Percentiles rank a stretch among this genome's conserved stretches.
phyloP scores from a whole-genome alignment of 306 rosid species.

The Corylus avellana region DNA sequence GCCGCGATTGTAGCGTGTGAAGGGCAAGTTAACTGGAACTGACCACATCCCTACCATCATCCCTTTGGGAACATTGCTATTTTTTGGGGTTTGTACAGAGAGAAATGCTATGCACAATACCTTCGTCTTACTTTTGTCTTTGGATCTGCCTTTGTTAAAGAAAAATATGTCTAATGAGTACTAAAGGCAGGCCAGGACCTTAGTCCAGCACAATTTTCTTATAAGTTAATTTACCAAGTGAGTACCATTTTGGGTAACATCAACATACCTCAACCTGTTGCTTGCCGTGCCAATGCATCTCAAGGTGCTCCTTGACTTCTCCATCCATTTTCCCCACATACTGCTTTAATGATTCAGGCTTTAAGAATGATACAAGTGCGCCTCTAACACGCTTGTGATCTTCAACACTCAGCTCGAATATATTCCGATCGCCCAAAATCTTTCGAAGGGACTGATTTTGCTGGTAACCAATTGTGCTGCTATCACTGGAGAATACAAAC shows the following conservation, averaged over 20 bases:
- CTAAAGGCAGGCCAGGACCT: too few species aligned
- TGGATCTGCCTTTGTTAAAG: too few species aligned
- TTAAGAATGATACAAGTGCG: slow-evolving; percentile 50
- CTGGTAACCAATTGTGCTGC: slow-evolving; percentile 27
- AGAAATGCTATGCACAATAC: too few species aligned
- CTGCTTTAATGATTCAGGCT: slow-evolving; percentile 45
- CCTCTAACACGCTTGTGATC: slow-evolving; percentile 48
- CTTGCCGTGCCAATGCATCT: slow-evolving; percentile 44
- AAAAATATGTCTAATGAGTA: too few species aligned
- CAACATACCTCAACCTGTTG: slow-evolving; percentile 35
- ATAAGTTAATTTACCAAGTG: too few species aligned
- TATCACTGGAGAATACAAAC: slow-evolving; percentile 44
- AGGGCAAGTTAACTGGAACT: slow-evolving; percentile 43
- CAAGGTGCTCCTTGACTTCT: slow-evolving; percentile 41
- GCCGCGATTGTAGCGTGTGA: slow-evolving; percentile 42
- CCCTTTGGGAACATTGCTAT: neutral
- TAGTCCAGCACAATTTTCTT: neutral
- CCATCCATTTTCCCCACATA: slow-evolving; percentile 49
- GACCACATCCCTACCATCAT: slow-evolving; percentile 47
- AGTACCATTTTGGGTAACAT: neutral
- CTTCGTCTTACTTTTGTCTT: too few species aligned
- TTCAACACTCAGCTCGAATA: slow-evolving; percentile 24
- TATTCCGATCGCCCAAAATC: slow-evolving; percentile 39
- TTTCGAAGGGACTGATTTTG: slow-evolving; percentile 47
- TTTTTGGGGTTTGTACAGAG: too few species aligned